Base-by-base conservation (phyloP, 2,329 filamentous ascomycete genomes). In the Penicillium brevicompactum region DNA sequence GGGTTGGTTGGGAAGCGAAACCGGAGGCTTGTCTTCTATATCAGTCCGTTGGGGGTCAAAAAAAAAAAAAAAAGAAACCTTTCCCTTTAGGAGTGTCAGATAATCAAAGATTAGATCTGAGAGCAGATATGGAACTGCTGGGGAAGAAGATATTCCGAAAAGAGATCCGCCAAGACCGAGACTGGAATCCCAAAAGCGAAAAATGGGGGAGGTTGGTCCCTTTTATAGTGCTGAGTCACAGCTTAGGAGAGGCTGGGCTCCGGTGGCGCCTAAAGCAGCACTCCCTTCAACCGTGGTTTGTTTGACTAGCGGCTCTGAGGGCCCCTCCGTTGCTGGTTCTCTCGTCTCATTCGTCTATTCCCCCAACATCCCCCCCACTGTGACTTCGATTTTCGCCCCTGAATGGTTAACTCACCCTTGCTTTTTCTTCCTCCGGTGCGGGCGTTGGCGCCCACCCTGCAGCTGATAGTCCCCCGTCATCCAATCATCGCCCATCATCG, bases 211-310 rank as follows among this genome's bases (percentile, higher is more conserved):
- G 71, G 68, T 65, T 69, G 68, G 65, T 60, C 62, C 71, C 68
- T 74, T 74, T 71, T 74, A 75, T 75, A 74, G 69, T 66, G 66
- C 65, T 69, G 70, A 72, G 56, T 70, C 67, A 72, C 62, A 60
- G 63, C 59, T 56, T 52, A 71, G 68, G 71, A 71, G 70, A 68
- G 68, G 68, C 71, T 70, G 70, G 65, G 67, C 68, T 50, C 57
- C 59, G 67, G 64, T 64, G 69, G 71, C 70, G 69, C 62, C 63
- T 70, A 74, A 74, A 73, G 69, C 72, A 70, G 72, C 70, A 61
- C 45, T 58, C 64, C 58, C 59, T 66, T 61, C 63, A 66, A 63
- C 67, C 66, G 66, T 69, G 66, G 67, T 49, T 67, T 46, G 34
- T 38, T 40, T n/a, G 32, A 46, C 56, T 60, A 62, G 60, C 60